Conservation (phyloP, 306 rosid genomes). For the Lupinus albus region DNA sequence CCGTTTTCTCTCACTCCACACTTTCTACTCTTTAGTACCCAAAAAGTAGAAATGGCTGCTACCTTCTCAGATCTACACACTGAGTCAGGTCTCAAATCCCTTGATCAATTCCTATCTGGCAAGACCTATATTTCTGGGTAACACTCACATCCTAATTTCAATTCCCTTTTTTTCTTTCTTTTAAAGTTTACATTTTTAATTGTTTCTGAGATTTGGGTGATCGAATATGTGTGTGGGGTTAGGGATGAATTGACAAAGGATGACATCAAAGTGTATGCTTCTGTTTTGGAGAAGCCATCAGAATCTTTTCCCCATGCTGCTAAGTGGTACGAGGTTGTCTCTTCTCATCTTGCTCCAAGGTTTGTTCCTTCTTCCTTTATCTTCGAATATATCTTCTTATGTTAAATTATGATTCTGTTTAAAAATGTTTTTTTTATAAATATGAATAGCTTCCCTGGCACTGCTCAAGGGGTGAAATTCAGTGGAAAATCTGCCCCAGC, state of each 20-base stretch:
- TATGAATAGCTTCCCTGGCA: slow-evolving; percentile 70
- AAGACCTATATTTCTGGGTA: slow-evolving; percentile 81
- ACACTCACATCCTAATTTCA: neutral
- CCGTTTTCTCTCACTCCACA: neutral
- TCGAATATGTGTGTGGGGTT: slow-evolving; percentile 20
- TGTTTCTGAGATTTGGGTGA: slow-evolving; percentile 6
- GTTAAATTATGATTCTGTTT: neutral
- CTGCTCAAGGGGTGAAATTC: slow-evolving; percentile 65
- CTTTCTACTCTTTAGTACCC: slow-evolving; percentile 9
- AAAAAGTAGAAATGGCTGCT: slow-evolving; percentile 57
- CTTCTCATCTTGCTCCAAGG: slow-evolving; percentile 67
- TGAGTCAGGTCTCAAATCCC: slow-evolving; percentile 76
- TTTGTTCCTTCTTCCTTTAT: slow-evolving; percentile 20
- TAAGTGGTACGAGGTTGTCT: slow-evolving; percentile 70
- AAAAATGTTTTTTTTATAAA: neutral
- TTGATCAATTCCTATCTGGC: slow-evolving; percentile 63
- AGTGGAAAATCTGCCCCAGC: slow-evolving; percentile 50
- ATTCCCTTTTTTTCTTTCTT: too few species aligned
- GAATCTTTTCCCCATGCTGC: slow-evolving; percentile 56
- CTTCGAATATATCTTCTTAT: neutral
- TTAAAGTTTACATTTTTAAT: too few species aligned
- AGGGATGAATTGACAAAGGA: slow-evolving; percentile 74
- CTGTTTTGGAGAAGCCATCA: slow-evolving; percentile 61
- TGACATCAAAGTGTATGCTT: slow-evolving; percentile 76
- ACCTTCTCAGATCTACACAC: slow-evolving; percentile 87